Percentiles rank a stretch among this genome's conserved stretches.
Conservation (phyloP, 2,329 filamentous ascomycete genomes). For the Cytospora mali region DNA sequence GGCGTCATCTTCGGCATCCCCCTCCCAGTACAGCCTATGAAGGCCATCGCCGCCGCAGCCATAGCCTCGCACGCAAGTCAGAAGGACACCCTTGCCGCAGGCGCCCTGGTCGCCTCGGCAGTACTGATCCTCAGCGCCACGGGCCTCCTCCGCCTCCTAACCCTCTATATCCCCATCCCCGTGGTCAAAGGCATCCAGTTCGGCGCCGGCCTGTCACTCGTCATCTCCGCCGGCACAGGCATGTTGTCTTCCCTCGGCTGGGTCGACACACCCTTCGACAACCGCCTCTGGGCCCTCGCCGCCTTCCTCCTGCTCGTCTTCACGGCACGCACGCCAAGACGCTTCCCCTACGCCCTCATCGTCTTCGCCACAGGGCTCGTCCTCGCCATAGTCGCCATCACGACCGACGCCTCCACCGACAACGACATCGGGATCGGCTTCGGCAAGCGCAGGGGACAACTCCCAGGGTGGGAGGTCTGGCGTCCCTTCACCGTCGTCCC, state of each 20-base stretch:
- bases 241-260: constrained; percentile 72
- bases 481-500: constrained; percentile 55
- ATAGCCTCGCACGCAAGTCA: constrained; percentile 69
- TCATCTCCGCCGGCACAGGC: constrained; percentile 72
- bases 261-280: constrained; percentile 71
- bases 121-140: constrained; percentile 79
- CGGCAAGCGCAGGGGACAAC: constrained; percentile 20
- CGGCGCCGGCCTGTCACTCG: constrained; percentile 82
- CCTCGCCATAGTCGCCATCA: constrained; percentile 56
- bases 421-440: constrained; percentile 29
- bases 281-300: constrained; percentile 73
- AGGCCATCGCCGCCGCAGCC: constrained; percentile 89
- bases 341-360: constrained; percentile 76
- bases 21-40: constrained; percentile 85
- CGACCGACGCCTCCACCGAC: constrained; percentile 27
- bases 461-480: constrained; percentile 64
- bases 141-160: constrained; percentile 74
- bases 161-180: constrained; percentile 75
- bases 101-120: constrained; percentile 73
- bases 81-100: constrained; percentile 77
- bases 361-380: constrained; percentile 70
- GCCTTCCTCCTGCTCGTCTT: constrained; percentile 72
- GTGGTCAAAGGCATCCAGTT: constrained; percentile 95
- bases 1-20: constrained; percentile 85
- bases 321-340: constrained; percentile 61